Evolutionary conservation across 176 grass and related monocot species (phyloP), one percentile per base, ranked within the genome.

Genomic region (Oryza coarctata): DNA sequence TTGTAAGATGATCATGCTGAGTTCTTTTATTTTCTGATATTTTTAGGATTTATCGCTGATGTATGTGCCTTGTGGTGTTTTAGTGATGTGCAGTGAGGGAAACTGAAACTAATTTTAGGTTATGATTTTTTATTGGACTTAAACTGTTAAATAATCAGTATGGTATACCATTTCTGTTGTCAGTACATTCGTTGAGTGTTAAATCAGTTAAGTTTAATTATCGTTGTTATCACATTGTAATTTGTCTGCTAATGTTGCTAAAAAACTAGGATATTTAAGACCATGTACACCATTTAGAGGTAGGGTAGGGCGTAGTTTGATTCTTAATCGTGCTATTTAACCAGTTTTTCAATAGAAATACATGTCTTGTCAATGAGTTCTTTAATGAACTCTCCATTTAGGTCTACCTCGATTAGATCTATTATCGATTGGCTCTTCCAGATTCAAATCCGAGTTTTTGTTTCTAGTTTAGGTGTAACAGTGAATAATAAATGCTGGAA

Each of bases 381-480:
- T 36, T 58, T 28, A 10, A 39, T 40, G 65, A 70, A 60, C 25
- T 14, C 60, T 7, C 45, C 36, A 64, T 12, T 65, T 73, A 17
- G 28, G 25, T 18, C 28, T 27, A 23, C 13, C 58, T 87, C 13
- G 57, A 38, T 87, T 71, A n/a, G 28, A 76, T 61, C 55, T 77
- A 0, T 20, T 71, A 12, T 26, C 73, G n/a, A 17, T 55, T 82
- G 55, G 5, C 27, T 39, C 75, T 35, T 50, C 20, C n/a, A 13
- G 1, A 22, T 78, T 26, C 30, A 71, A 38, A 23, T 82, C 50
- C 65, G 22, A 12, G 8, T 77, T 57, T 57, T 49, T 82, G 2
- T 23, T 36, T 27, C 49, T 3, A 17, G 34, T 65, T 83, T 65
- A 70, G 18, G 68, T 66, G n/a, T 49, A 52, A 9, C 30, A 75